Evolutionary conservation across 306 rosid species (phyloP).

Genomic region (Luffa acutangula): DNA sequence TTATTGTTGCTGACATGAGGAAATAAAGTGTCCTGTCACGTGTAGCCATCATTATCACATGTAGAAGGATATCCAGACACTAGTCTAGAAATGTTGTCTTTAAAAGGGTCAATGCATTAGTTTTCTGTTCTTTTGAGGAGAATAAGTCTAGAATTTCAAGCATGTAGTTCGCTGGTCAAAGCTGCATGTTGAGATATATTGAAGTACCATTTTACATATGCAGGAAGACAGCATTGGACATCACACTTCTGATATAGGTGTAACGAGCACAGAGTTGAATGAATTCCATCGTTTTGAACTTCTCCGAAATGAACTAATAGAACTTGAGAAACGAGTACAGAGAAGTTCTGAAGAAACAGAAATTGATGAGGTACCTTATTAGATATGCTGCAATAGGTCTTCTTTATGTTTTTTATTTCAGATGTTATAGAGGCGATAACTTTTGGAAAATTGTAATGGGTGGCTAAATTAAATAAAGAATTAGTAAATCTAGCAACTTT

Average conservation of each 20-base stretch:
- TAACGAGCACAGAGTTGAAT: conserved; percentile 41
- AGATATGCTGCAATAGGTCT: not conserved
- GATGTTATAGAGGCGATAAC: not conserved
- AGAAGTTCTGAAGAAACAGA: conserved; percentile 67
- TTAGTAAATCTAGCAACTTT: too few species aligned
- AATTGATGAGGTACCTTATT: conserved; percentile 45
- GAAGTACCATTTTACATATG: conserved; percentile 14
- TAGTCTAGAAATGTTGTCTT: not conserved
- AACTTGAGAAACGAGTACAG: conserved; percentile 83
- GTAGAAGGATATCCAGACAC: not conserved
- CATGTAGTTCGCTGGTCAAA: not conserved
- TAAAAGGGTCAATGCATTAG: not conserved
- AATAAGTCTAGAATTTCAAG: not conserved
- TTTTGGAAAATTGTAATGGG: too few species aligned
- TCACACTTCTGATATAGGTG: conserved; percentile 34
- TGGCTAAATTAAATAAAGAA: too few species aligned
- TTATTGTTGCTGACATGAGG: not conserved
- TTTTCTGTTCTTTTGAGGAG: not conserved
- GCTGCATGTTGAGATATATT: not conserved
- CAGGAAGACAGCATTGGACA: conserved; percentile 52
- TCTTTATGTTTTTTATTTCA: not conserved
- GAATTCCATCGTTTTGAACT: conserved; percentile 80
- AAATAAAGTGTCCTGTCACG: not conserved
- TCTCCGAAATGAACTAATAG: conserved; percentile 66
- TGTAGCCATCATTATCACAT: not conserved